Evolutionary conservation across 1,139 yeast species (phyloP).

Genomic region (Starmera stellimalicola): DNA sequence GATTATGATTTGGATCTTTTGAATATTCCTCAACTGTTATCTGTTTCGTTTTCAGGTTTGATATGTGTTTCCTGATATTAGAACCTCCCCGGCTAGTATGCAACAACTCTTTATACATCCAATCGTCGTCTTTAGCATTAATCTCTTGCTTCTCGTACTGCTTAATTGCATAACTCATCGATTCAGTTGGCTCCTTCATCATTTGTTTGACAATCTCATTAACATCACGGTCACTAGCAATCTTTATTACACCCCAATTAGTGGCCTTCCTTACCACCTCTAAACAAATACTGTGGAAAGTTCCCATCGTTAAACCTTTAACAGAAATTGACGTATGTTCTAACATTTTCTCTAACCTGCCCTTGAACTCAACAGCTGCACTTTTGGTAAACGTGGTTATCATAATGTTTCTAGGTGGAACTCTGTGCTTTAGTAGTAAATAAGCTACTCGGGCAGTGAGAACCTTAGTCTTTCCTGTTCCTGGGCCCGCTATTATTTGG

Average conservation of each 20-base stretch:
- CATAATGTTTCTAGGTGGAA: constrained; percentile 53
- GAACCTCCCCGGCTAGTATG: no score
- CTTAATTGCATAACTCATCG: no score
- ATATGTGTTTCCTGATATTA: constrained; percentile 38
- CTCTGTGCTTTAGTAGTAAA: constrained; percentile 39
- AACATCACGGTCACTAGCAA: constrained; percentile 64
- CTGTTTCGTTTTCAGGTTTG: constrained; percentile 44
- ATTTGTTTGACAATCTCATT: constrained; percentile 34
- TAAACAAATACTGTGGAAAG: constrained; percentile 77
- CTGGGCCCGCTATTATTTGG: constrained; percentile 90
- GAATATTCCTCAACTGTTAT: constrained; percentile 29
- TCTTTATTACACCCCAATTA: constrained; percentile 39
- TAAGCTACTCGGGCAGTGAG: constrained; percentile 71
- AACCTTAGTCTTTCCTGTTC: constrained; percentile 81
- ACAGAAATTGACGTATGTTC: constrained; percentile 27
- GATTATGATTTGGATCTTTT: constrained; percentile 19
- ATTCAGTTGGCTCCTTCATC: constrained; percentile 22
- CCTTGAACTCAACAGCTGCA: constrained; percentile 79
- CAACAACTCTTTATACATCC: no score
- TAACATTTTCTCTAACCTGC: constrained; percentile 40
- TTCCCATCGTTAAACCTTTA: constrained; percentile 56
- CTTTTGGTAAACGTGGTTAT: constrained; percentile 89
- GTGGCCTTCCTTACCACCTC: constrained; percentile 45
- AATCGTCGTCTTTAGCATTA: no score
- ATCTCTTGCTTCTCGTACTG: no score